A percentile compares a stretch with the other conserved stretches of the same genome.
These are phyloP conservation scores for Nakazawaea holstii DNA, from an alignment of 805 yeast genomes.

Conservation along the genomic window DNA sequence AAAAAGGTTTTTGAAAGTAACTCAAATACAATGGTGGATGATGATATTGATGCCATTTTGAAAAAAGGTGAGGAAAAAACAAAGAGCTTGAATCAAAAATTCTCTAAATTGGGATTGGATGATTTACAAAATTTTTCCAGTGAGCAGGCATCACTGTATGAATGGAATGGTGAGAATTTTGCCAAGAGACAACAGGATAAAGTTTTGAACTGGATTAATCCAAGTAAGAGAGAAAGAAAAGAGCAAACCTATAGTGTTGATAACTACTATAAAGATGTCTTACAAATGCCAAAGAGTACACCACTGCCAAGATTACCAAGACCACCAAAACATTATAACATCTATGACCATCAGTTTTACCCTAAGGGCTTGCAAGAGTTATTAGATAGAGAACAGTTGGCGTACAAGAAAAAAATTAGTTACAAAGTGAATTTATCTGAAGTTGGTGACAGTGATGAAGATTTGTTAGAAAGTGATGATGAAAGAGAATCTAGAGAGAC, in stretches of 20 bases:
- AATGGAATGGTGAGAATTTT: slow-evolving; percentile 92
- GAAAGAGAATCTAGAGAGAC: slow-evolving; percentile 19
- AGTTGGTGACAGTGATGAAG: slow-evolving; percentile 53
- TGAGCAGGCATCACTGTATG: slow-evolving; percentile 78
- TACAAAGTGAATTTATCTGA: slow-evolving; percentile 56
- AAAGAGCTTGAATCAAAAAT: slow-evolving; percentile 70
- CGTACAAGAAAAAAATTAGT: slow-evolving; percentile 53
- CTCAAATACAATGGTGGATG: slow-evolving; percentile 31
- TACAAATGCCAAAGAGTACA: slow-evolving; percentile 33
- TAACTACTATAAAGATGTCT: slow-evolving; percentile 68
- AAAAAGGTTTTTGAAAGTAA: slow-evolving; percentile 68
- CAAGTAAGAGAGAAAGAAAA: slow-evolving; percentile 68
- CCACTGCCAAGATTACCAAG: slow-evolving; percentile 40
- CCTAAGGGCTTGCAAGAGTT: slow-evolving; percentile 47
- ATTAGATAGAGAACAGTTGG: slow-evolving; percentile 60
- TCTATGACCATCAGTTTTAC: slow-evolving; percentile 74
- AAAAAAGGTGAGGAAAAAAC: slow-evolving; percentile 81
- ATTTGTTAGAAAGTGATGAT: slow-evolving; percentile 31
- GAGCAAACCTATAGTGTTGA: slow-evolving; percentile 77
- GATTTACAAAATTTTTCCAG: slow-evolving; percentile 89
- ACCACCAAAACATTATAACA: slow-evolving; percentile 58
- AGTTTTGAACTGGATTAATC: slow-evolving; percentile 61
- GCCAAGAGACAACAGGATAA: slow-evolving; percentile 49
- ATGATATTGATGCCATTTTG: slow-evolving; percentile 81
- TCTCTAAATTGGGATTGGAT: slow-evolving; percentile 82